Percentiles rank a stretch among this genome's conserved stretches.
phyloP scores from a whole-genome alignment of 192 early-diverging fungal genomes.

The Coemansia aciculifera region DNA sequence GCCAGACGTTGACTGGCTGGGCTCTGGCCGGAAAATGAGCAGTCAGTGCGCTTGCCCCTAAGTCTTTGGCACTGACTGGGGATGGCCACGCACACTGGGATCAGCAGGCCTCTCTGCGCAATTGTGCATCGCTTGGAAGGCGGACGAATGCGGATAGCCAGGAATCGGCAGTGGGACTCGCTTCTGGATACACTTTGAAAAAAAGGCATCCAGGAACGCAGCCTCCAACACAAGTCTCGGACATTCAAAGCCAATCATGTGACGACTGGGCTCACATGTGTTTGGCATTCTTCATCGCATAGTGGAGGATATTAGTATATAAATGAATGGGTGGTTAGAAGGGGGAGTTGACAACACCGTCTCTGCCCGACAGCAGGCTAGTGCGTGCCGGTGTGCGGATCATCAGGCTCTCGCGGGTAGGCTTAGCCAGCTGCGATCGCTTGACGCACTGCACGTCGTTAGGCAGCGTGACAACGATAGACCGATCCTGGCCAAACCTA shows the following conservation, averaged over 20 bases:
- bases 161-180: neutral
- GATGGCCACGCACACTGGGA: neutral
- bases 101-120: neutral
- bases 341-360: constrained; percentile 31
- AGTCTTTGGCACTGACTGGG: too few species aligned
- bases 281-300: neutral
- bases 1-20: constrained; percentile 4
- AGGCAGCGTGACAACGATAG: constrained; percentile 85
- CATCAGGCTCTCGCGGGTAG: constrained; percentile 54
- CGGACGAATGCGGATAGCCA: neutral
- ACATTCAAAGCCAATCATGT: neutral
- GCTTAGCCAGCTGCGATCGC: constrained; percentile 62
- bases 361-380: constrained; percentile 9
- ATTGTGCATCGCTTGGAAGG: neutral
- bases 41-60: too few species aligned
- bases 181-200: constrained; percentile 1
- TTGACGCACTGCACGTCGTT: constrained; percentile 71
- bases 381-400: constrained; percentile 12
- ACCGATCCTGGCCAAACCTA: constrained; percentile 74
- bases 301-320: neutral
- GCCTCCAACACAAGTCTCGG: neutral
- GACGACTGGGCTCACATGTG: neutral
- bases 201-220: neutral
- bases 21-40: neutral
- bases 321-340: neutral